A percentile compares a stretch with the other conserved stretches of the same genome.
Conservation (phyloP, 2,329 filamentous ascomycete genomes). For the Aspergillus ochraceus region DNA sequence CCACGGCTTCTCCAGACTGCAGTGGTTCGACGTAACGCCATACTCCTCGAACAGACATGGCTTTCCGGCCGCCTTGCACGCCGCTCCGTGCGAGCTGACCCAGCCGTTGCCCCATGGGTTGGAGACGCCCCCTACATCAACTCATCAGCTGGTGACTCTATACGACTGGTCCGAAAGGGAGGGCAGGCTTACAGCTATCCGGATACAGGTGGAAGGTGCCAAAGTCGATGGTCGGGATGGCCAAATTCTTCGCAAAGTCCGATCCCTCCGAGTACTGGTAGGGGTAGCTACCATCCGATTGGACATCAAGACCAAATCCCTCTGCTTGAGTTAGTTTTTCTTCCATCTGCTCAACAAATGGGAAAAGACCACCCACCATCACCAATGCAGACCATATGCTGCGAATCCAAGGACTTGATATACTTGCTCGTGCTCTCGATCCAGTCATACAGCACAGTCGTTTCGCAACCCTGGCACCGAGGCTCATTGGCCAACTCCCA, state of each 20-base stretch:
- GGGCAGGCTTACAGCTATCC: conserved; percentile 38
- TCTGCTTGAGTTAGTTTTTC: conserved; percentile 38
- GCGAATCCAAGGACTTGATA: conserved; percentile 62
- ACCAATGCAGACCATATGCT: conserved; percentile 64
- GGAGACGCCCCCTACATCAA: conserved; percentile 35
- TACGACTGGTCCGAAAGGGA: background rate
- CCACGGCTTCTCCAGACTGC: conserved; percentile 33
- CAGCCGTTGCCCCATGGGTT: conserved; percentile 49
- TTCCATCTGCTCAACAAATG: background rate
- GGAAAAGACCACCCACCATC: conserved; percentile 39
- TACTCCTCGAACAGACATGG: conserved; percentile 46
- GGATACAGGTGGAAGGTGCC: conserved; percentile 57
- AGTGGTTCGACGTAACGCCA: conserved; percentile 31
- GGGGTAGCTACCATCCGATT: conserved; percentile 55
- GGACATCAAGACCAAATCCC: conserved; percentile 52
- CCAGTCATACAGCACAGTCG: conserved; percentile 61
- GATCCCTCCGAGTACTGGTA: conserved; percentile 53
- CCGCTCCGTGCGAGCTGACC: conserved; percentile 47
- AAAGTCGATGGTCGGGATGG: conserved; percentile 56
- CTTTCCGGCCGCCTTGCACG: conserved; percentile 39
- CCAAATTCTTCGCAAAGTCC: conserved; percentile 54
- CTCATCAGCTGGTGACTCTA: background rate
- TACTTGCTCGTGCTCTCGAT: conserved; percentile 58
- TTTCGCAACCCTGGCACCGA: conserved; percentile 60
- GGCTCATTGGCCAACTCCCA: conserved; percentile 71